These are phyloP conservation scores for Pseudonitzschia pungens DNA, from an alignment of 108 stramenopile species.

Conservation along the genomic window DNA sequence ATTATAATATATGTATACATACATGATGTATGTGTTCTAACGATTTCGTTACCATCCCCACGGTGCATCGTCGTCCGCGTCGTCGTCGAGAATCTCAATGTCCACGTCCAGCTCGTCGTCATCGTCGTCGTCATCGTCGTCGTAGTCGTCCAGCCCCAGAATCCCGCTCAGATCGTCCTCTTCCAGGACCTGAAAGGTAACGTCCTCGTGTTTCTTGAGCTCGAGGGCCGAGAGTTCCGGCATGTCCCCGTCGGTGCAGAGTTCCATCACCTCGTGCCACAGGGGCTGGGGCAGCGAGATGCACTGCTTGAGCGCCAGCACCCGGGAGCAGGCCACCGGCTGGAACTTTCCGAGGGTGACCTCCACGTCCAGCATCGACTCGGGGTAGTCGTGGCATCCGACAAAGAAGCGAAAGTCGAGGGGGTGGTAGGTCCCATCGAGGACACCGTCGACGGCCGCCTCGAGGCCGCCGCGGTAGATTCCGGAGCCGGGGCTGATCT, in stretches of 20 bases:
- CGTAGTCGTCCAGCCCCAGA: not conserved
- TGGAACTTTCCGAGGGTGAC: constrained; percentile 65
- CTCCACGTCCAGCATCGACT: constrained; percentile 50
- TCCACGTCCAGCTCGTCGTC: constrained; percentile 22
- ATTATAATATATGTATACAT: no score
- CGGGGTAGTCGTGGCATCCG: constrained; percentile 54
- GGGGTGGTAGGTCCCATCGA: constrained; percentile 64
- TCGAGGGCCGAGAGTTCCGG: constrained; percentile 68
- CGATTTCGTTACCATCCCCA: not conserved
- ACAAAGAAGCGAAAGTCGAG: constrained; percentile 86
- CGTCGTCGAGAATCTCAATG: constrained; percentile 40
- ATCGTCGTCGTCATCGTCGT: constrained; percentile 36
- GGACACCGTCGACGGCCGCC: constrained; percentile 72
- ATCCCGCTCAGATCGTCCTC: constrained; percentile 22
- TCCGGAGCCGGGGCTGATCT: constrained; percentile 66
- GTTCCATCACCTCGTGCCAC: constrained; percentile 85
- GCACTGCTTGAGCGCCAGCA: constrained; percentile 84
- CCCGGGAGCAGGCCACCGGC: constrained; percentile 72
- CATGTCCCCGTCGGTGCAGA: constrained; percentile 74
- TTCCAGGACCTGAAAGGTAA: constrained; percentile 50
- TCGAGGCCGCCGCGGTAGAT: constrained; percentile 77
- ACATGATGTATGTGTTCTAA: no score
- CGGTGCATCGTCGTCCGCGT: constrained; percentile 31
- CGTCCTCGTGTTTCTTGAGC: constrained; percentile 63
- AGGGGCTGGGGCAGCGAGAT: constrained; percentile 81